phyloP scores from a whole-genome alignment of 23 red algal species.

The Agarophyton chilense region DNA sequence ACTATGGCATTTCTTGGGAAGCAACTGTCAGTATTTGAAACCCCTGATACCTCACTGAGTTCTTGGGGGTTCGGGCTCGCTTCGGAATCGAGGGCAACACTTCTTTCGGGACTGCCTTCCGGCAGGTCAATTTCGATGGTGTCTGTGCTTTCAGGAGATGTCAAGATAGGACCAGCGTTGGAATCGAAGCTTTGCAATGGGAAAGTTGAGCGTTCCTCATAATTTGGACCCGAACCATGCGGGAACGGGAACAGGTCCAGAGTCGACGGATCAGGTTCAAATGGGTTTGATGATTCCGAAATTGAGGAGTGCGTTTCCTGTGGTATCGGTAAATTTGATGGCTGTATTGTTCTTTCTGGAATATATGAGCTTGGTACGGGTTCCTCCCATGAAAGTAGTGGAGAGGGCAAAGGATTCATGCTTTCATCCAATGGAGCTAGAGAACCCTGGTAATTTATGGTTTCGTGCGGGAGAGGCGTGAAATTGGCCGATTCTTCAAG shows the following conservation, averaged over 20 bases:
- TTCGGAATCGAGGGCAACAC: not conserved
- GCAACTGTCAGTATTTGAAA: not conserved
- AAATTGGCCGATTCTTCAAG: not conserved
- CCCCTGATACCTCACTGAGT: not conserved
- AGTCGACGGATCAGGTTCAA: not conserved
- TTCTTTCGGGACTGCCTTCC: not conserved
- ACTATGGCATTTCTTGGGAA: constrained; percentile 19
- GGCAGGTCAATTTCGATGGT: not conserved
- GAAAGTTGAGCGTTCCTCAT: not conserved
- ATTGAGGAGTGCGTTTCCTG: not conserved
- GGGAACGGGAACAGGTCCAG: not conserved
- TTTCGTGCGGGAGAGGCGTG: not conserved
- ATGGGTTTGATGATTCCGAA: not conserved
- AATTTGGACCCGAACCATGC: not conserved
- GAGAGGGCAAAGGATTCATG: not conserved
- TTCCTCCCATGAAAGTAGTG: not conserved
- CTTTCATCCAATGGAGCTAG: not conserved
- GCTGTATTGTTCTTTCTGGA: not conserved
- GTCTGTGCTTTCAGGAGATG: not conserved
- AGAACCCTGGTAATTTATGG: not conserved
- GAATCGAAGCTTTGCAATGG: not conserved
- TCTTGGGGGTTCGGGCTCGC: not conserved
- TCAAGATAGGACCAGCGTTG: not conserved
- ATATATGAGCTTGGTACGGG: not conserved
- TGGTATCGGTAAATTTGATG: not conserved